Percentiles rank a stretch among this genome's conserved stretches.
Evolutionary conservation across 2,329 filamentous ascomycete genomes (phyloP).

Genomic region (Colletotrichum sp.): DNA sequence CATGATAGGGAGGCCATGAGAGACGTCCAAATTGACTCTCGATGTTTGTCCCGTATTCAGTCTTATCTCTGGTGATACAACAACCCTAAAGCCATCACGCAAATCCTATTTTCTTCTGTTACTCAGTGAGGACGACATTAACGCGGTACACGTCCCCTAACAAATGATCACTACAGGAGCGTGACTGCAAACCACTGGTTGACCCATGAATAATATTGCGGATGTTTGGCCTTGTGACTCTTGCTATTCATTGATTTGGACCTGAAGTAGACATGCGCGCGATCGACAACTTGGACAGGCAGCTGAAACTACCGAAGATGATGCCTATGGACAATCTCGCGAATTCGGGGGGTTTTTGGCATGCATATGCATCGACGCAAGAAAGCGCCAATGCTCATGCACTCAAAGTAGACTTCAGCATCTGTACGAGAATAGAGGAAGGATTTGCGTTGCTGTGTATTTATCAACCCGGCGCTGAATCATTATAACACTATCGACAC

Average conservation of each 20-base stretch:
- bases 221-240: background rate
- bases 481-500: background rate
- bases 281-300: background rate
- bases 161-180: background rate
- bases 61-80: background rate
- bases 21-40: background rate
- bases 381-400: background rate
- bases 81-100: background rate
- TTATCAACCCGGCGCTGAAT: background rate
- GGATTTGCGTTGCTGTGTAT: background rate
- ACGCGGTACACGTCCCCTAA: background rate
- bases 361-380: background rate
- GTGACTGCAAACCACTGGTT: background rate
- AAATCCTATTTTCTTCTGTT: background rate
- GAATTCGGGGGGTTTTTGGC: background rate
- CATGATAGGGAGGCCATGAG: background rate
- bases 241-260: background rate
- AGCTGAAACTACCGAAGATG: background rate
- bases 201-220: background rate
- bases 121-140: background rate
- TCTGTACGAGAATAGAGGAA: background rate
- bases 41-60: background rate
- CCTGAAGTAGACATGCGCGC: background rate
- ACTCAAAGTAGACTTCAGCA: background rate
- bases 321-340: background rate